Evolutionary conservation across 2,329 filamentous ascomycete genomes (phyloP), one percentile per base, ranked within the genome.

Genomic region (Aspergillus vadensis): DNA sequence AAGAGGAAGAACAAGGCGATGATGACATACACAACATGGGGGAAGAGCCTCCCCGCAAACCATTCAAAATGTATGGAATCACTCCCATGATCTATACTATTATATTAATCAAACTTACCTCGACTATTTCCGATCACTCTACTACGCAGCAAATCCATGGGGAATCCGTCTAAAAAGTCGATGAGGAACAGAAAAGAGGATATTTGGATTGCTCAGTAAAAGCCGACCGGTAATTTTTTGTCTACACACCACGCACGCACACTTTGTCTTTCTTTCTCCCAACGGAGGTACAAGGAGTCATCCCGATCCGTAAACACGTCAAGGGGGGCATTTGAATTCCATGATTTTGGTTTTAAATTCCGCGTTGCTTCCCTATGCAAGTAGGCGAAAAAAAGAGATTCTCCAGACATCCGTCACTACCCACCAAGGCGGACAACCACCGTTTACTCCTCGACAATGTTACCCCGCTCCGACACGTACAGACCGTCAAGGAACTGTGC

Each of bases 381-480:
- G 67, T 71, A 67, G 71, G 74, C 72, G 73, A 76, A 75, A 71
- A 36, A 36, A 70, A 73, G 70, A 68, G 71, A 70, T 72, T 74
- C 70, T 72, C 72, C 71, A 69, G 67, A 71, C 72, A 74, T 72
- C 71, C 72, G 69, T 53, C 65, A 70, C 67, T 70, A 66, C 69
- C 70, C 70, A 69, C 67, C 67, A 70, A 69, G 68, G 60, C 64
- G 63, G 66, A 72, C 69, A 68, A 65, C 61, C 66, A 72, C 67
- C 69, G 67, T 76, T 72, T 78, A 81, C 59, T 80, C 78, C 69
- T 92, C 90, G 72, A 86, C 85, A 76, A 99, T 89, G 89, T 98
- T 97, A 83, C 91, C 90, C 86, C 92, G 91, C 91, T 99, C 95
- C 79, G 93, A 97, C 78, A 99, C 95, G 87, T 99, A 99, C 82